These are phyloP conservation scores for Mycena alexandri DNA, from an alignment of 768 basidiomycete species.

Conservation along the genomic window DNA sequence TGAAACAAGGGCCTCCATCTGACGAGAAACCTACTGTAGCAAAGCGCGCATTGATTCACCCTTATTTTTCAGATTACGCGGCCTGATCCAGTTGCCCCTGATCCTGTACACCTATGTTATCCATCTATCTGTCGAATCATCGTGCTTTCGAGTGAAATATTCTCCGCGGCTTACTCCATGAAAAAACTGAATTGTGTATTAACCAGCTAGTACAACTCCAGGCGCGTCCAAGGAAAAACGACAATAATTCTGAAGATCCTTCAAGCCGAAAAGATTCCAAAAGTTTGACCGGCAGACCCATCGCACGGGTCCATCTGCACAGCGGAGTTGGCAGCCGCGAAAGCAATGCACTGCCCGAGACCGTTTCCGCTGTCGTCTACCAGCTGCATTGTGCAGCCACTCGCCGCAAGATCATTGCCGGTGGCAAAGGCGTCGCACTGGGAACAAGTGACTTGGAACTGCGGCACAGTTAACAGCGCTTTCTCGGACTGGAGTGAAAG, in stretches of 20 bases:
- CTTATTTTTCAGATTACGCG: constrained; percentile 61
- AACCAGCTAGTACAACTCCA: too few species aligned
- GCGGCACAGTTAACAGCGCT: neutral
- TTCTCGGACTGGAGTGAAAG: too few species aligned
- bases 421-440: constrained; percentile 27
- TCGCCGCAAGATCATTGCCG: constrained; percentile 23
- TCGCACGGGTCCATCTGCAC: constrained; percentile 24
- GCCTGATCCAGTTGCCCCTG: constrained; percentile 36
- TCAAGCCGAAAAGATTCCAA: constrained; percentile 26
- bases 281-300: constrained; percentile 16
- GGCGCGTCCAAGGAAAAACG: too few species aligned
- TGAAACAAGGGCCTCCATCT: constrained; percentile 42
- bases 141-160: neutral
- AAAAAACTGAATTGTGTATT: too few species aligned
- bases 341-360: constrained; percentile 29
- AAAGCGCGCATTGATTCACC: constrained; percentile 67
- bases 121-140: constrained; percentile 23
- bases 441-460: constrained; percentile 27
- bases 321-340: constrained; percentile 29
- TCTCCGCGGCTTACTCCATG: too few species aligned
- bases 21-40: constrained; percentile 68
- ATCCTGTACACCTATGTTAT: constrained; percentile 20
- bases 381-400: constrained; percentile 27
- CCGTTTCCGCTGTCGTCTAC: constrained; percentile 26
- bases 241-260: too few species aligned